phyloP scores from a whole-genome alignment of 1,139 yeast genomes.

The Candida albicans region DNA sequence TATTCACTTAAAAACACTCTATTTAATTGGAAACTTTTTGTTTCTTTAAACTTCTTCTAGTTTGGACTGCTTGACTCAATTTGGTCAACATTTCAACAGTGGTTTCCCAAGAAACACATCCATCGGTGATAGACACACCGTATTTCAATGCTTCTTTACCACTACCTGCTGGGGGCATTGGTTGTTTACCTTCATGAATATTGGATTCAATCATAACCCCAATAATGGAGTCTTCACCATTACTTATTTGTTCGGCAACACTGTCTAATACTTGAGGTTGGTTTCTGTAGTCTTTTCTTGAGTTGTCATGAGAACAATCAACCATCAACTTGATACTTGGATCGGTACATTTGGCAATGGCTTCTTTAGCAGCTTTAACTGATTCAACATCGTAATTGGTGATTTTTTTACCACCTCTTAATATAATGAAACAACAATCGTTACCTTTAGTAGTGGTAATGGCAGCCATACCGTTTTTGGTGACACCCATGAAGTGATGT shows the following conservation, averaged over 20 bases:
- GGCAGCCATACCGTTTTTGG: constrained; percentile 86
- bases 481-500: constrained; percentile 91
- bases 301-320: constrained; percentile 97
- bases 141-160: constrained; percentile 75
- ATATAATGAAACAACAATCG: constrained; percentile 82
- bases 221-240: constrained; percentile 77
- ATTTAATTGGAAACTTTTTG: constrained; percentile 9
- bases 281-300: constrained; percentile 83
- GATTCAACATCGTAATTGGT: constrained; percentile 83
- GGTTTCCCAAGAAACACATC: constrained; percentile 88
- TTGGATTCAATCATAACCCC: constrained; percentile 98
- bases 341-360: constrained; percentile 57
- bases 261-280: constrained; percentile 89
- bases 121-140: constrained; percentile 95
- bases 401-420: constrained; percentile 93
- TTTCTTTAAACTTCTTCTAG: constrained; percentile 55
- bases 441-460: constrained; percentile 95
- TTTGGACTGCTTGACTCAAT: constrained; percentile 77
- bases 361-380: constrained; percentile 66
- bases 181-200: constrained; percentile 88
- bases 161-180: constrained; percentile 65
- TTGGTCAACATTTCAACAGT: constrained; percentile 71
- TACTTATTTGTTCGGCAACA: constrained; percentile 72
- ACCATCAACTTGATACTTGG: constrained; percentile 81
- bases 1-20: not conserved